Evolutionary conservation across 2,329 filamentous ascomycete species (phyloP), one percentile per base, ranked within the genome.

Genomic region (Drechslera avenae): DNA sequence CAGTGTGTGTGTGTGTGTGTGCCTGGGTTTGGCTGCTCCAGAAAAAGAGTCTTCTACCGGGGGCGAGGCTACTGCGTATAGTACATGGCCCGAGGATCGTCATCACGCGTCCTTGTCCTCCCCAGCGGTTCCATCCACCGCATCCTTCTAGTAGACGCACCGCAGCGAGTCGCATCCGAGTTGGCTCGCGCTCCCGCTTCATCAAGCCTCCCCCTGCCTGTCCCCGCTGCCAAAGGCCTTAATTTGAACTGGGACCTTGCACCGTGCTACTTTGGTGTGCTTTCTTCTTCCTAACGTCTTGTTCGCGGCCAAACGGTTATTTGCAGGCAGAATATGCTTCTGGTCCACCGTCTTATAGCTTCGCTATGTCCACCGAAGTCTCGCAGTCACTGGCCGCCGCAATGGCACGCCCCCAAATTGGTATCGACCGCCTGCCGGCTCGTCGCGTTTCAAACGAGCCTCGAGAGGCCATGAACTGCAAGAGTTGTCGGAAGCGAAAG

Each of bases 391-490:
- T 64, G 59, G 63, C 60, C 48, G 56, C 61, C 53, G 71, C 77
- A 69, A 87, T 90, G 81, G 84, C 88, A 58, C 83, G 89, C 66
- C 87, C 88, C 21, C 87, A 90, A 77, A 86, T 92, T 66, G 87
- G 88, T 71, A 93, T 93, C 73, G 88, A 92, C 75, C 85, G 89
- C 55, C 78, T 93, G 60, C 87, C 88, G 19, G 81, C 86, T 46
- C 85, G 87, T 57, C 85, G 88, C 34, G 79, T 85, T 74, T 86
- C 82, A 73, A 87, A 84, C 64, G 89, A 94, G 72, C 89, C 89
- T 33, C 86, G 89, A 66, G 91, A 95, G 79, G 89, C 89, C 28
- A 96, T 96, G 91, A 96, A 96, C 74, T 96, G 91, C 84, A 95
- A 96, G 75, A 94, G 90, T 49, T 96, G 91, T 79, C 85, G 91